These are phyloP conservation scores for Stevia rebaudiana DNA, from an alignment of 140 eudicot species.

Conservation along the genomic window DNA sequence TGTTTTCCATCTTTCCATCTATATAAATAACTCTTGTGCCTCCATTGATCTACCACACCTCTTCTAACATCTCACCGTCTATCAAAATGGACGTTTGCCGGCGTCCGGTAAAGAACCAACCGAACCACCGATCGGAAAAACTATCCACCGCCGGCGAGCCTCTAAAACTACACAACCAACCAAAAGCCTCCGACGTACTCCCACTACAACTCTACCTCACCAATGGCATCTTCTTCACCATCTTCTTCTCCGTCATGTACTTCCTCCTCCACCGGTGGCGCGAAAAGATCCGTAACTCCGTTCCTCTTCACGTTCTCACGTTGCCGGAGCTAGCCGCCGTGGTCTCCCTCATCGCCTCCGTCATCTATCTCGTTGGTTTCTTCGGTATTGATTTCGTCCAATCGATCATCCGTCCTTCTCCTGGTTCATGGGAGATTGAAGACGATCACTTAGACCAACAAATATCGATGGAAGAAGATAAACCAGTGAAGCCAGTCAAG, in stretches of 20 bases:
- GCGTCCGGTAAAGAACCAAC: not conserved
- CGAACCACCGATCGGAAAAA: not conserved
- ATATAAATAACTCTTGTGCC: too few species aligned
- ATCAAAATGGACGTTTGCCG: conserved; percentile 9
- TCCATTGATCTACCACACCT: too few species aligned
- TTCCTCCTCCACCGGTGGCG: conserved; percentile 23
- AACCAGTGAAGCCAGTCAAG: conserved; percentile 9
- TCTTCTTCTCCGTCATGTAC: conserved; percentile 24
- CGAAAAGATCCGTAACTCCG: conserved; percentile 15
- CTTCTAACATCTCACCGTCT: not conserved
- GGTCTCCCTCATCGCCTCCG: conserved; percentile 16
- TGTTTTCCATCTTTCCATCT: not conserved
- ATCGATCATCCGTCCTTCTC: conserved; percentile 19
- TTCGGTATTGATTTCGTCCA: conserved; percentile 19
- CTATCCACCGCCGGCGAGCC: not conserved
- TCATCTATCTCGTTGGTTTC: conserved; percentile 3
- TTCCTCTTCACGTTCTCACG: conserved; percentile 16
- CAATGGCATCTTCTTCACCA: conserved; percentile 15
- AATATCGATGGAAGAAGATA: conserved; percentile 10
- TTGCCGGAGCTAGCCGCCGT: conserved; percentile 13
- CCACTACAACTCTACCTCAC: conserved; percentile 6
- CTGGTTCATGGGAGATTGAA: conserved; percentile 14
- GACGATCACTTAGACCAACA: not conserved
- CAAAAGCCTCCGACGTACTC: conserved; percentile 10
- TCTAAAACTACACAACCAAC: conserved; percentile 6